Evolutionary conservation across 2,329 filamentous ascomycete genomes (phyloP).

Genomic region (Pyrenochaeta sp.): DNA sequence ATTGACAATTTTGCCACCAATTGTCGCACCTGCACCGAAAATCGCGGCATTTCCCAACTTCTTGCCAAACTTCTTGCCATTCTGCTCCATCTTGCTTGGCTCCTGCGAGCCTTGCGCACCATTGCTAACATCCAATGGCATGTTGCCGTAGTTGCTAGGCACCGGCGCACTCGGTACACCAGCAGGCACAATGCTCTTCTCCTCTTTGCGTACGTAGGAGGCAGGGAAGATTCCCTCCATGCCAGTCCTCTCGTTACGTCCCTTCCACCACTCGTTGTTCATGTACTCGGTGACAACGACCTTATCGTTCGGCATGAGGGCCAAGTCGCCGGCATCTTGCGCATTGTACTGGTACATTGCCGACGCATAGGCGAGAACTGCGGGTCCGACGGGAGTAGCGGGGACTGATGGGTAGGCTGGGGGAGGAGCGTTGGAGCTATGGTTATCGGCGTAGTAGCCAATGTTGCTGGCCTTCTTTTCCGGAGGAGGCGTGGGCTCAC

Average conservation of each 20-base stretch:
- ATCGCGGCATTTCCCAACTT: conserved; percentile 88
- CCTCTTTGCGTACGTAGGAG: conserved; percentile 80
- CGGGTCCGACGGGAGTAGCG: conserved; percentile 57
- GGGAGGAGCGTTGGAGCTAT: conserved; percentile 53
- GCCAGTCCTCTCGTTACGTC: conserved; percentile 82
- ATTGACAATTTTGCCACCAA: conserved; percentile 90
- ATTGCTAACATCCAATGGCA: conserved; percentile 79
- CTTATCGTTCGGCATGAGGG: conserved; percentile 80
- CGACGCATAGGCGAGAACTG: conserved; percentile 74
- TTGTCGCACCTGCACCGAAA: conserved; percentile 90
- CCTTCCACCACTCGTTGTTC: conserved; percentile 98
- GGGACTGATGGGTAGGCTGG: conserved; percentile 57
- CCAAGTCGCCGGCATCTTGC: conserved; percentile 81
- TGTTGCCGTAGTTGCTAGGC: conserved; percentile 72
- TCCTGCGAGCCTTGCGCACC: conserved; percentile 55
- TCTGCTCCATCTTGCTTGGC: conserved; percentile 72
- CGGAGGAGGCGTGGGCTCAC: conserved; percentile 38
- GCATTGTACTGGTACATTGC: conserved; percentile 86
- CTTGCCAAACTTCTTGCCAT: conserved; percentile 95
- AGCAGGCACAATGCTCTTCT: conserved; percentile 60
- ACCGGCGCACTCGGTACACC: conserved; percentile 43
- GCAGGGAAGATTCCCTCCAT: conserved; percentile 94
- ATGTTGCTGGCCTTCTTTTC: conserved; percentile 52
- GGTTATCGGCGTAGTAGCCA: conserved; percentile 51
- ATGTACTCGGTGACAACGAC: conserved; percentile 88